These are phyloP conservation scores for Clonostachys sp. DNA, from an alignment of 2,329 filamentous ascomycete genomes.

Conservation along the genomic window DNA sequence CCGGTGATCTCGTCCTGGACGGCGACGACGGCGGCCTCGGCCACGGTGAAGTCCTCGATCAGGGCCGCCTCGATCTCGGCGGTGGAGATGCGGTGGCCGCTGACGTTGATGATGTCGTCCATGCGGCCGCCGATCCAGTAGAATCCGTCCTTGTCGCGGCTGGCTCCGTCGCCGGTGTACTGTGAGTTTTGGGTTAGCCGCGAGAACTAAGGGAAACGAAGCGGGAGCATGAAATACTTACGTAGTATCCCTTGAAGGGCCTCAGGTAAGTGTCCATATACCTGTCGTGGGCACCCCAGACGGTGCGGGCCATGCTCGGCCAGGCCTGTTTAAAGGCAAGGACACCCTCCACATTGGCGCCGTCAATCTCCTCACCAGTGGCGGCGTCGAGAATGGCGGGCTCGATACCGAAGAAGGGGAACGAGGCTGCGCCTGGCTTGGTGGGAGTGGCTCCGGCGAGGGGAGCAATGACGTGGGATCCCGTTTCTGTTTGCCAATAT, in stretches of 20 bases:
- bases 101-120: slow-evolving; percentile 97
- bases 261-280: slow-evolving; percentile 99
- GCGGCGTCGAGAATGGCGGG: slow-evolving; percentile 96
- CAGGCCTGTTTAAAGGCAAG: slow-evolving; percentile 95
- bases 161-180: slow-evolving; percentile 92
- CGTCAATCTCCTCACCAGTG: slow-evolving; percentile 85
- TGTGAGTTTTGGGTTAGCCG: slow-evolving; percentile 19
- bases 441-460: slow-evolving; percentile 91
- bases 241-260: slow-evolving; percentile 97
- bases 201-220: too few relatives aligned
- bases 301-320: slow-evolving; percentile 97
- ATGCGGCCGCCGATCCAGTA: slow-evolving; percentile 99
- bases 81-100: slow-evolving; percentile 93
- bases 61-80: slow-evolving; percentile 97
- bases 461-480: slow-evolving; percentile 92
- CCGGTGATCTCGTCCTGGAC: slow-evolving; percentile 91
- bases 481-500: slow-evolving; percentile 99
- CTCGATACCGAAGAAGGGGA: slow-evolving; percentile 98
- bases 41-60: slow-evolving; percentile 84
- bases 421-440: slow-evolving; percentile 91
- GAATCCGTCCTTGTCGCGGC: slow-evolving; percentile 94
- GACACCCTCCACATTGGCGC: slow-evolving; percentile 96
- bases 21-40: slow-evolving; percentile 93
- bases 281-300: slow-evolving; percentile 95
- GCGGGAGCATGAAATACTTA: slow-evolving; percentile 36